These are phyloP conservation scores for Tephrocybe sp. DNA, from an alignment of 768 basidiomycete genomes.

Conservation along the genomic window DNA sequence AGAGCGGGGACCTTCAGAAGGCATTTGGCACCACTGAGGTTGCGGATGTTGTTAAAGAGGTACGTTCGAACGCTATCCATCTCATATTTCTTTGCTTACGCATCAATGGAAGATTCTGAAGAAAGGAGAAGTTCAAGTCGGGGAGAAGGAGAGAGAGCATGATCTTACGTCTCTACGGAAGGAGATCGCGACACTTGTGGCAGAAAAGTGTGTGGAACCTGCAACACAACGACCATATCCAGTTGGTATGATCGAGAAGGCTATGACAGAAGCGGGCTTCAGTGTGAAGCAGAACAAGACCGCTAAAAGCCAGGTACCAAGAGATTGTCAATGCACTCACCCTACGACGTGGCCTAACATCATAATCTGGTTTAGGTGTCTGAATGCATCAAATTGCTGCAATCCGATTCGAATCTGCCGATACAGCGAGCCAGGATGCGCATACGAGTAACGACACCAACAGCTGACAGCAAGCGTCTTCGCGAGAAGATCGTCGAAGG, in stretches of 20 bases:
- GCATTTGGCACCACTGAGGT: constrained; percentile 79
- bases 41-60: constrained; percentile 78
- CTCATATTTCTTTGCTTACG: neutral
- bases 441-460: constrained; percentile 76
- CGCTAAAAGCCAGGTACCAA: constrained; percentile 86
- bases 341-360: no score
- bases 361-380: constrained; percentile 55
- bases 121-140: constrained; percentile 96
- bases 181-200: constrained; percentile 92
- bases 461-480: constrained; percentile 60
- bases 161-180: constrained; percentile 76
- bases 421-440: constrained; percentile 95
- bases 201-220: constrained; percentile 96
- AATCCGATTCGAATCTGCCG: constrained; percentile 80
- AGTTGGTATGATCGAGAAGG: constrained; percentile 95
- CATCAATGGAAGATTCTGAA: constrained; percentile 69
- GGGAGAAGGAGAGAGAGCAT: constrained; percentile 94
- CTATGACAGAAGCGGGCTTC: constrained; percentile 93
- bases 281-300: constrained; percentile 86
- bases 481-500: constrained; percentile 68
- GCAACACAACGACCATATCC: constrained; percentile 85
- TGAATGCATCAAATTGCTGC: constrained; percentile 82
- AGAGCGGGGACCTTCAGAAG: constrained; percentile 86
- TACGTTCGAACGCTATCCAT: constrained; percentile 27
- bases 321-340: no score